Evolutionary conservation across 495 filamentous ascomycete genomes (phyloP).

Genomic region (Neurospora tetraspora): DNA sequence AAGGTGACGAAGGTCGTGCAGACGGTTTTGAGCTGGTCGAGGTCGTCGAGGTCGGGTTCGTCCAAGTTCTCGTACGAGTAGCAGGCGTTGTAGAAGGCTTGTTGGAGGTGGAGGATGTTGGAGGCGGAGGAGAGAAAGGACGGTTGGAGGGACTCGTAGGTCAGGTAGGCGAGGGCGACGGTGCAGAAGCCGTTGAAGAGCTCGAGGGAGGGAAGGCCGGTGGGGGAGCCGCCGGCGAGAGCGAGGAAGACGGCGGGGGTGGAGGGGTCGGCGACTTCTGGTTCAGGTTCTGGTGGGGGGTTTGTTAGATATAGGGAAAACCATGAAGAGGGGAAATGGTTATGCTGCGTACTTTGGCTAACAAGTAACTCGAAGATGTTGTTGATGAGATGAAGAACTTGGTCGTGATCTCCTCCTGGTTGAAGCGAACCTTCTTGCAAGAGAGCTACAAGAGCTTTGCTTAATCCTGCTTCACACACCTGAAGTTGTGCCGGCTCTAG

Average conservation of each 20-base stretch:
- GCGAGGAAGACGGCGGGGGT: slow-evolving; percentile 26
- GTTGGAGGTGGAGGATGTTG: slow-evolving; percentile 19
- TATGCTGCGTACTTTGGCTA: slow-evolving; percentile 25
- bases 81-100: slow-evolving; percentile 22
- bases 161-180: slow-evolving; percentile 31
- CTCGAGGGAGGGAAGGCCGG: slow-evolving; percentile 21
- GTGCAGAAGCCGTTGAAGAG: slow-evolving; percentile 25
- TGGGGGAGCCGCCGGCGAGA: slow-evolving; percentile 13
- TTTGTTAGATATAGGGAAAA: neutral
- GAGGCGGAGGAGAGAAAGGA: slow-evolving; percentile 28
- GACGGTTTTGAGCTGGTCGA: slow-evolving; percentile 42
- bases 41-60: slow-evolving; percentile 34
- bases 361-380: slow-evolving; percentile 41
- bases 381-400: slow-evolving; percentile 30
- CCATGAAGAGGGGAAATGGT: too few relatives aligned
- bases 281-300: slow-evolving; percentile 23
- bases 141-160: slow-evolving; percentile 32
- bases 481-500: slow-evolving; percentile 45
- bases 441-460: slow-evolving; percentile 27
- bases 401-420: slow-evolving; percentile 6
- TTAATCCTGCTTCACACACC: slow-evolving; percentile 34
- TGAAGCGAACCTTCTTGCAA: slow-evolving; percentile 24
- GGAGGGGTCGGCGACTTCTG: slow-evolving; percentile 20
- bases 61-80: slow-evolving; percentile 13
- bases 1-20: slow-evolving; percentile 45